A percentile compares a stretch with the other conserved stretches of the same genome.
These are phyloP conservation scores for Exophiala bonariae DNA, from an alignment of 2,329 filamentous ascomycete genomes.

Conservation along the genomic window DNA sequence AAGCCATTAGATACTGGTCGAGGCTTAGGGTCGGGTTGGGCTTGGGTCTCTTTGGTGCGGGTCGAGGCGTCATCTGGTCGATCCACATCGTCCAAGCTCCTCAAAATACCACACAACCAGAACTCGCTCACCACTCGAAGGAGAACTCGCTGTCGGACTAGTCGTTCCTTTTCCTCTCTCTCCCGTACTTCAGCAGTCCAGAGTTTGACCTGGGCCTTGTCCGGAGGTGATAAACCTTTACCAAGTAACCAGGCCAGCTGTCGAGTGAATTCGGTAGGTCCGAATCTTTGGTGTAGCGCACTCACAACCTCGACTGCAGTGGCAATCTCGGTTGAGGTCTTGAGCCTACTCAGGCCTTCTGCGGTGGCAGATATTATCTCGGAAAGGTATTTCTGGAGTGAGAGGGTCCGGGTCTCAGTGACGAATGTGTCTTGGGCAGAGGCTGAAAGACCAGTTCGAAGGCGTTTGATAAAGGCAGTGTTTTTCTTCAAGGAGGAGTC, in stretches of 20 bases:
- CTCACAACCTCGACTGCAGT: conserved; percentile 90
- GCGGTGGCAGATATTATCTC: conserved; percentile 96
- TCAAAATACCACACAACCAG: conserved; percentile 87
- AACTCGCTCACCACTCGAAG: conserved; percentile 90
- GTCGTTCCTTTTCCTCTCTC: conserved; percentile 91
- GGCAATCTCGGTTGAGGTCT: conserved; percentile 86
- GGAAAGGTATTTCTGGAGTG: conserved; percentile 92
- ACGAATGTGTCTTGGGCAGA: conserved; percentile 80
- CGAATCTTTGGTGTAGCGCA: conserved; percentile 93
- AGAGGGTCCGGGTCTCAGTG: conserved; percentile 85
- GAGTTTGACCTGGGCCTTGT: conserved; percentile 78
- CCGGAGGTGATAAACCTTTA: conserved; percentile 85
- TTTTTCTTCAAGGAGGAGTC: conserved; percentile 98
- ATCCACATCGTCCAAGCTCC: conserved; percentile 72
- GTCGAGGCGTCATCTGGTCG: conserved; percentile 61
- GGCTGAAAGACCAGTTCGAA: conserved; percentile 83
- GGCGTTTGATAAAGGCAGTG: conserved; percentile 93
- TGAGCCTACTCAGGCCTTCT: conserved; percentile 88
- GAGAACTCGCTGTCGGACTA: conserved; percentile 80
- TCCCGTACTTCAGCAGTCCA: conserved; percentile 81
- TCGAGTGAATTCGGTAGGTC: conserved; percentile 83
- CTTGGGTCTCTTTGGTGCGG: conserved; percentile 55
- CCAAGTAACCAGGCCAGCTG: conserved; percentile 91
- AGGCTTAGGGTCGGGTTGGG: conserved; percentile 52
- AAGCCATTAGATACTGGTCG: conserved; percentile 58